Conservation (phyloP, 2,329 filamentous ascomycete species). For the Colletotrichum melonis region DNA sequence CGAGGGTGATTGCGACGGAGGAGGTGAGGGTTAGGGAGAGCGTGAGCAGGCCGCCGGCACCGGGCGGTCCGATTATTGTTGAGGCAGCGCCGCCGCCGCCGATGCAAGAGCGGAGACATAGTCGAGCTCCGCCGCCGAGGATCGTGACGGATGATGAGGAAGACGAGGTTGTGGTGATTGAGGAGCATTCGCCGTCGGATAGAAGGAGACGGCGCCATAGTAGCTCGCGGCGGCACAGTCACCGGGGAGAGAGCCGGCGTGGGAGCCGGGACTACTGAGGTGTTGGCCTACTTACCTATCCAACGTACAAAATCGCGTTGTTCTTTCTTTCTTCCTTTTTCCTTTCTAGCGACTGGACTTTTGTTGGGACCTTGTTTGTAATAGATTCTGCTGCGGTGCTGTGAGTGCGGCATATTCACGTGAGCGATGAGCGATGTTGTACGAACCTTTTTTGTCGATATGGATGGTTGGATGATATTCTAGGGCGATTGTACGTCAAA, state of each 20-base stretch:
- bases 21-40: slow-evolving; percentile 42
- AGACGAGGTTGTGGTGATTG: slow-evolving; percentile 47
- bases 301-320: background rate
- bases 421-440: background rate
- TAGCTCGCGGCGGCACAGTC: slow-evolving; percentile 23
- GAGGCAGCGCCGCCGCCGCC: slow-evolving; percentile 40
- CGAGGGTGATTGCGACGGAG: slow-evolving; percentile 43
- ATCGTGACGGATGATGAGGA: slow-evolving; percentile 43
- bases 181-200: slow-evolving; percentile 48
- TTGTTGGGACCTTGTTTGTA: background rate
- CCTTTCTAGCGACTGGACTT: background rate
- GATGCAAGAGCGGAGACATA: slow-evolving; percentile 34
- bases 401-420: background rate
- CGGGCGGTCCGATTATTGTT: slow-evolving; percentile 39
- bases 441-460: background rate
- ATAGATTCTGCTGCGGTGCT: background rate
- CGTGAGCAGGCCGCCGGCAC: slow-evolving; percentile 13
- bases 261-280: slow-evolving; percentile 30
- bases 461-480: background rate
- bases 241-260: slow-evolving; percentile 25
- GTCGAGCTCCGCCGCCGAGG: slow-evolving; percentile 42
- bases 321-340: background rate
- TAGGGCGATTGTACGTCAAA: background rate
- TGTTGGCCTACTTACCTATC: background rate
- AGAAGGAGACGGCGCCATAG: slow-evolving; percentile 41